Base-by-base conservation (phyloP, 371 early-diverging fungal species). In the Rhizopus stolonifer region DNA sequence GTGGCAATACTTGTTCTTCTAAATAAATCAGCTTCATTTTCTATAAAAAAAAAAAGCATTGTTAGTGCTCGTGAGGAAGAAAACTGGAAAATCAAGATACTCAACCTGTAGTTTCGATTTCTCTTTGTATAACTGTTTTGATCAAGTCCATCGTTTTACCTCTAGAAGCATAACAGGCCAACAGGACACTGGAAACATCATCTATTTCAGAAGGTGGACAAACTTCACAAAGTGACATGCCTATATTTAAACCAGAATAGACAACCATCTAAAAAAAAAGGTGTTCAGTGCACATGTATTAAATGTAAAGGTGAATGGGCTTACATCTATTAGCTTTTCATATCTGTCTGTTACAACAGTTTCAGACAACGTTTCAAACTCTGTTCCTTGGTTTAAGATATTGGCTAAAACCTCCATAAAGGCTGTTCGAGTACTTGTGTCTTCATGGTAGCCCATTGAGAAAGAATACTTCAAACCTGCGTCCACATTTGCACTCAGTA, bases 1-100 rank as follows among this genome's bases (percentile, higher is more conserved):
- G 93, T 94, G 0, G 94, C 89, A 63, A 95, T 84, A 47, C 89
- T 87, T 64, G 95, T 95, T 45, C 91, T 78, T 29, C 96, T 82
- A 81, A 96, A 95, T 45, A 96, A 59, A 60, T 91, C 90, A 2
- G 92, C 74, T 24, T 91, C 87, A 34, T 82, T 77, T 47, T 90
- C 92, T 51, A 65, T 62, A 51, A 19, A 18, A 19, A 14, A 4
- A 14, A 6, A 45, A 3, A 31, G 23, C 7, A 49, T 17, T 21
- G 15, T 36, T 36, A 36, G 36, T 36, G 36, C 5, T 3, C 11
- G 11, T 6, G 29, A 29, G 11, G 9, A 29, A 9, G 2, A 29
- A 29, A 29, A 29, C 6, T 29, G 11, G 11, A 9, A 29, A 11
- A 29, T 29, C 29, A 29, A 2, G 6, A 29, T 6, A 11, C 14